Base-by-base conservation (phyloP, 2,329 filamentous ascomycete species). In the Pestalotiopsis sp. region DNA sequence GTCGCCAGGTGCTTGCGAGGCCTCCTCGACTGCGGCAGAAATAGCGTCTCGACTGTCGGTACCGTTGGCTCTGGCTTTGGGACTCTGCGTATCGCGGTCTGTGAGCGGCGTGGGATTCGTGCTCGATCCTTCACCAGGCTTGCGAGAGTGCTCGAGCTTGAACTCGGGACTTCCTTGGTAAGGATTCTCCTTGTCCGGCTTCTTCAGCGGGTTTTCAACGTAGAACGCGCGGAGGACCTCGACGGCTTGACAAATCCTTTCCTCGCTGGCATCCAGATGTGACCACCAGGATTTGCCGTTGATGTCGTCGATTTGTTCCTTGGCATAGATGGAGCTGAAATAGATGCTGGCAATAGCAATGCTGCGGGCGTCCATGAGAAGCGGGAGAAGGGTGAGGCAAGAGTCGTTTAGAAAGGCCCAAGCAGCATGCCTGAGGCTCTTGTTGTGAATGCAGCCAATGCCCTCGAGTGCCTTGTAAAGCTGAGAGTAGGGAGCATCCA, bases 401-500 rank as follows among this genome's bases (percentile, higher is more conserved):
- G 92, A 92, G 80, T 99, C 96, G 77, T 97, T 98, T 71, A 97
- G 90, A 76, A 98, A 98, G 0, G 94, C 92, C 94, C 96, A 98
- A 1, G 94, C 92, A 0, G 93, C 90, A 80, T 97, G 95, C 67
- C 95, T 89, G 38, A 98, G 82, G 67, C 87, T 84, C 80, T 95
- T 95, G 81, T 97, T 93, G 75, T 95, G 91, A 69, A 93, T 90
- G 62, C 94, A 85, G 27, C 87, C 86, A 70, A 96, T 88, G 77
- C 88, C 90, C 66, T 90, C 89, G 39, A 97, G 87, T 76, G 95
- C 91, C 68, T 95, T 90, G 80, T 93, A 96, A 36, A 98, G 88
- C 69, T 92, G 89, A 69, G 91, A 90, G 79, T 98, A 96, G 0
- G 96, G 95, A 70, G 94, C 93, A 73, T 97, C 93, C 36, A 98